phyloP scores from a whole-genome alignment of 495 filamentous ascomycete species.

The Aspergillus heteromorphus region DNA sequence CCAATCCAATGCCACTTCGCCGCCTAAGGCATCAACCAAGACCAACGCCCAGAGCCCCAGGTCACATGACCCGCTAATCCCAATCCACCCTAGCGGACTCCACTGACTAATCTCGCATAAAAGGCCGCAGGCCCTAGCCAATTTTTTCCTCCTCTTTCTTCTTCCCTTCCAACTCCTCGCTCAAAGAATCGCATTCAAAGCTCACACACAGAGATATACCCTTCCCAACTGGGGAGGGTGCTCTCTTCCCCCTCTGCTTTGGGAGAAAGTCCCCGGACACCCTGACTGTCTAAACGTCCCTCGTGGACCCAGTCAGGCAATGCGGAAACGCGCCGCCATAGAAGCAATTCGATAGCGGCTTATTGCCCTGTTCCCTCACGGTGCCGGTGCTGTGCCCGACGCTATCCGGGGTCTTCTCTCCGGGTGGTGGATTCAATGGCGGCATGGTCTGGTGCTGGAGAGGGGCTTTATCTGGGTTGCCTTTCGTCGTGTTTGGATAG shows the following conservation, averaged over 20 bases:
- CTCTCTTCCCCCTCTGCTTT: conserved; percentile 56
- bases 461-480: conserved; percentile 43
- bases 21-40: not conserved
- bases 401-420: no score
- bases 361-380: conserved; percentile 47
- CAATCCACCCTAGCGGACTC: conserved; percentile 19
- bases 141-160: conserved; percentile 27
- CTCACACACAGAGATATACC: conserved; percentile 76
- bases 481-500: conserved; percentile 93
- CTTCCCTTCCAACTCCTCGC: conserved; percentile 66
- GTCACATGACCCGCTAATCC: conserved; percentile 16
- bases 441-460: conserved; percentile 35
- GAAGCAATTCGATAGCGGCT: conserved; percentile 84
- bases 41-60: not conserved
- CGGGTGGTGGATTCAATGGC: conserved; percentile 43
- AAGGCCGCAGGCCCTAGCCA: conserved; percentile 17
- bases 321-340: conserved; percentile 99
- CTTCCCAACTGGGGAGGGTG: no score
- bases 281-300: conserved; percentile 40
- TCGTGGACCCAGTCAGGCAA: conserved; percentile 41
- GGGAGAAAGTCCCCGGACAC: conserved; percentile 99
- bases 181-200: conserved; percentile 99
- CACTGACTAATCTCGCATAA: conserved; percentile 16
- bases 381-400: conserved; percentile 29
- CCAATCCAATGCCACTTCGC: no score